Evolutionary conservation across 495 filamentous ascomycete genomes (phyloP), one percentile per base, ranked within the genome.

Genomic region (Tuber magnatum): DNA sequence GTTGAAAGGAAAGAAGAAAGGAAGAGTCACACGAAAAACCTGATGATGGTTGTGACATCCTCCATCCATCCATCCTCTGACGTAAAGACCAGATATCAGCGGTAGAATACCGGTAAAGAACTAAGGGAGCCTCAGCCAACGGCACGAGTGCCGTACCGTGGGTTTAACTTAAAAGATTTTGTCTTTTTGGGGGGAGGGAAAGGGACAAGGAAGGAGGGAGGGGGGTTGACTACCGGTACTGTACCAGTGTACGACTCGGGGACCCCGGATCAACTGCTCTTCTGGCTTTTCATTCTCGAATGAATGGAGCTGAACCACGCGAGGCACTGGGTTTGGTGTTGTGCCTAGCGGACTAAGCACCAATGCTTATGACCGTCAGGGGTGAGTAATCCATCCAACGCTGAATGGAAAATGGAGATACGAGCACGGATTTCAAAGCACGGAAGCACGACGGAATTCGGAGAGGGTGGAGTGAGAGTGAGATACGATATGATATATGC

Each of bases 1-100:
- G n/a, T 61, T 32, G 51, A 32, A 16, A 3, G 51, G 51, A 28
- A 10, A 51, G n/a, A 10, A 51, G 22, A 51, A 51, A 56, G 24
- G 51, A 56, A 28, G 28, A 6, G n/a, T 61, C 51, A 24, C 18
- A 48, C 51, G 16, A 32, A 61, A 61, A 28, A 28, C 22, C 9
- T 61, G 9, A 61, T 14, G 51, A 61, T n/a, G 24, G 22, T 56
- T 6, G 28, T 28, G 24, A 3, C 51, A 61, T 14, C n/a, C 51
- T n/a, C n/a, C n/a, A n/a, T 61, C 48, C n/a, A 32, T 61, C 51
- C 51, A 61, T 61, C 51, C 51, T 56, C 51, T 56, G 51, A 28
- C 24, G 51, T 28, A 56, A 56, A 3, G 48, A 8, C 48, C 5
- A 1, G 51, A n/a, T 28, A 12, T 10, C 10, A 61, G 12, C 2